These are phyloP conservation scores for maize (Zea mays) DNA, from an alignment of 176 grass and related monocot species.

Conservation along the genomic window DNA sequence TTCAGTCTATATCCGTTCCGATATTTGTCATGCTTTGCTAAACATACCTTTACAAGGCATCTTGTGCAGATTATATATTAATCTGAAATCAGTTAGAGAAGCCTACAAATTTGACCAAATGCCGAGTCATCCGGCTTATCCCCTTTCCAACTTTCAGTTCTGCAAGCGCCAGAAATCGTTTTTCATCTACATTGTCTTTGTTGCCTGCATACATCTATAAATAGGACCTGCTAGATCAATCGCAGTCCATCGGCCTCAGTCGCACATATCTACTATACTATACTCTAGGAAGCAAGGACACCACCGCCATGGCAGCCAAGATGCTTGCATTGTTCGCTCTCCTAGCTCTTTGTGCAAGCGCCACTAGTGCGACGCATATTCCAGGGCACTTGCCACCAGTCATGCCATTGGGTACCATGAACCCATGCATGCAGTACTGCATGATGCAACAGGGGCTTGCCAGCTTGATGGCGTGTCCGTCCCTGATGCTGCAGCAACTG, in stretches of 20 bases:
- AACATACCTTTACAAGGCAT: no score
- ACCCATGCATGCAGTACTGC: neutral
- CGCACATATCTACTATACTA: neutral
- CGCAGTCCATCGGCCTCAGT: neutral
- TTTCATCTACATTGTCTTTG: neutral
- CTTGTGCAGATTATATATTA: neutral
- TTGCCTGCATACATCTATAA: neutral
- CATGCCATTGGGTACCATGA: neutral
- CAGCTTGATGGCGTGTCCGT: neutral
- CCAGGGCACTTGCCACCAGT: neutral
- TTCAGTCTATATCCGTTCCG: no score
- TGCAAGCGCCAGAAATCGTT: neutral
- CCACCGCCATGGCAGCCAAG: neutral
- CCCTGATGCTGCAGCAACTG: neutral
- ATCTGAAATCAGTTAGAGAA: neutral
- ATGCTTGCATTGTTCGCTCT: neutral
- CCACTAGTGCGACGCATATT: neutral
- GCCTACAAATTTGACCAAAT: neutral
- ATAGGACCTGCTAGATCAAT: neutral
- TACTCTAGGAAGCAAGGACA: neutral
- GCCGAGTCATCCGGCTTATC: neutral
- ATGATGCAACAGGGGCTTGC: neutral
- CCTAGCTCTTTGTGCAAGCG: neutral
- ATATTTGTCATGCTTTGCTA: no score
- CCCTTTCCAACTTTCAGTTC: neutral